phyloP scores from a whole-genome alignment of 23 red algal species.

The Gracilaria domingensis region DNA sequence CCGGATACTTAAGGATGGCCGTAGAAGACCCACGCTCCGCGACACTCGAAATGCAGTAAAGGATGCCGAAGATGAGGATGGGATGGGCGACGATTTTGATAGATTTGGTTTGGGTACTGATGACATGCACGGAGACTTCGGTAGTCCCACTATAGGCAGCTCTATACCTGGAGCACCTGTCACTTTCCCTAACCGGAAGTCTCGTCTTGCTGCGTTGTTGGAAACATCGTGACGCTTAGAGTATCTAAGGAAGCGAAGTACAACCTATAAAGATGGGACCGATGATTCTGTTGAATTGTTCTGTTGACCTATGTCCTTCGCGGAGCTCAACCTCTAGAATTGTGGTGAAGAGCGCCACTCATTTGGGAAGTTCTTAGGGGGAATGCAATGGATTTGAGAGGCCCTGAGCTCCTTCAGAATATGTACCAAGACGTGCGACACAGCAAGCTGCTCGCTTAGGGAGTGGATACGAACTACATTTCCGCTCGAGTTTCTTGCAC shows the following conservation, averaged over 20 bases:
- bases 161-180: constrained; percentile 12
- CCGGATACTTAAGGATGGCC: constrained; percentile 11
- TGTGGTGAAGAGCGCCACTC: neutral
- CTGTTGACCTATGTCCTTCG: neutral
- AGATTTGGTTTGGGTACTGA: neutral
- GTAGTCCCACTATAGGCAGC: neutral
- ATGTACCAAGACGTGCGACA: neutral
- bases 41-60: neutral
- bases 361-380: neutral
- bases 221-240: neutral
- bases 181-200: neutral
- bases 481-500: neutral
- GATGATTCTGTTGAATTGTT: neutral
- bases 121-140: constrained; percentile 4
- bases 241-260: neutral
- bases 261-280: neutral
- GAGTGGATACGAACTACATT: neutral
- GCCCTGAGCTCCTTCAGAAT: neutral
- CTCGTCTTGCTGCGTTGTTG: neutral
- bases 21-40: constrained; percentile 6
- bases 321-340: neutral
- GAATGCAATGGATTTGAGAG: neutral
- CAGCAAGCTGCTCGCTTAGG: neutral
- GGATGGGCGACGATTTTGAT: neutral
- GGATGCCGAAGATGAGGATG: neutral